These are phyloP conservation scores for Protomyces inundatus DNA, from an alignment of 1,139 yeast genomes.

Conservation along the genomic window DNA sequence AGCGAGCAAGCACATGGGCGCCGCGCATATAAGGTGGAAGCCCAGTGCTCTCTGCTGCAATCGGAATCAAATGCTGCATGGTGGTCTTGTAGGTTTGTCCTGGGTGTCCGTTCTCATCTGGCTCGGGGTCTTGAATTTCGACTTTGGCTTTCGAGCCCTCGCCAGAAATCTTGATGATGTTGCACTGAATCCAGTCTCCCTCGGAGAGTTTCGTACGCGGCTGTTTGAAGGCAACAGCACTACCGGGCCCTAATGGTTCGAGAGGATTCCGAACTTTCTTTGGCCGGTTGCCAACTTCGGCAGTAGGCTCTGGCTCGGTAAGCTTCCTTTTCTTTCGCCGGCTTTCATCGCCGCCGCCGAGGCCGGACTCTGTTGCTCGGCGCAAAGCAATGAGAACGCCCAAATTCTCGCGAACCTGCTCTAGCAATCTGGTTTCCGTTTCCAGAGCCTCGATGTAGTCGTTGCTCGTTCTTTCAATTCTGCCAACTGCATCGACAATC, in stretches of 20 bases:
- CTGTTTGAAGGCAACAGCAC: conserved; percentile 80
- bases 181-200: conserved; percentile 96
- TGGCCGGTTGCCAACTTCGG: not conserved
- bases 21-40: conserved; percentile 66
- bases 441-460: conserved; percentile 2
- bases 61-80: conserved; percentile 70
- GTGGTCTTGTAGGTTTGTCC: conserved; percentile 61
- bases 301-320: conserved; percentile 5
- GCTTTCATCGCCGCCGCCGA: conserved; percentile 24
- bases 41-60: conserved; percentile 52
- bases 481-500: conserved; percentile 8
- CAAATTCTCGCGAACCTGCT: conserved; percentile 31
- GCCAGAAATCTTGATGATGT: conserved; percentile 66
- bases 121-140: conserved; percentile 95
- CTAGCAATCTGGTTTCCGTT: conserved; percentile 27
- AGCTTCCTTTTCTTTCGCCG: conserved; percentile 33
- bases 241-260: conserved; percentile 46
- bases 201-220: conserved; percentile 51
- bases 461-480: conserved; percentile 8
- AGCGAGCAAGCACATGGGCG: conserved; percentile 79
- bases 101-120: conserved; percentile 64
- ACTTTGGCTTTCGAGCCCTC: conserved; percentile 62
- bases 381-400: conserved; percentile 31
- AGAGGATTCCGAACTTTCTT: not conserved
- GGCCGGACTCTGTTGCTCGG: conserved; percentile 31